These are phyloP conservation scores for Trametes villosa DNA, from an alignment of 768 basidiomycete species.

Conservation along the genomic window DNA sequence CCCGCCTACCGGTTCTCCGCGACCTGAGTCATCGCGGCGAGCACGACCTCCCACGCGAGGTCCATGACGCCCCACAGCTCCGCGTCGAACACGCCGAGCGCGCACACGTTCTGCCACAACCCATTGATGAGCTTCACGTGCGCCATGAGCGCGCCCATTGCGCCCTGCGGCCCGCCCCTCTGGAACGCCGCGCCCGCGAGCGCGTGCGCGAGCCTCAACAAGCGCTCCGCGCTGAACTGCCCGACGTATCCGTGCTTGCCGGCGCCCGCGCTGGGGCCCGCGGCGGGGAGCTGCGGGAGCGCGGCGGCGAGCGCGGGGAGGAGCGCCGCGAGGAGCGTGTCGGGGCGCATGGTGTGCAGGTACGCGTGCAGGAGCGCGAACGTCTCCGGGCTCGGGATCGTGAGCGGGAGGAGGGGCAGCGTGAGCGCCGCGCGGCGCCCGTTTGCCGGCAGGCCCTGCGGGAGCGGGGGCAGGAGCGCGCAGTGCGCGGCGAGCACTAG, in stretches of 20 bases:
- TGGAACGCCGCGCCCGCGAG: slow-evolving; percentile 30
- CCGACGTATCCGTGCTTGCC: slow-evolving; percentile 27
- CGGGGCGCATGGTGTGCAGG: slow-evolving; percentile 65
- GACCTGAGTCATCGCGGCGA: slow-evolving; percentile 43
- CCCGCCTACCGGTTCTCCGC: slow-evolving; percentile 20
- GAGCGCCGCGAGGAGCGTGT: slow-evolving; percentile 55
- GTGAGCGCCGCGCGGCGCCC: slow-evolving; percentile 37
- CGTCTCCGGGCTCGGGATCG: slow-evolving; percentile 62
- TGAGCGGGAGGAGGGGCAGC: slow-evolving; percentile 64
- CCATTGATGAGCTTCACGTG: slow-evolving; percentile 46
- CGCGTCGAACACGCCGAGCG: slow-evolving; percentile 53
- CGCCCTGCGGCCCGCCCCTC: slow-evolving; percentile 31
- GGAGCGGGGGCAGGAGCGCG: slow-evolving; percentile 61
- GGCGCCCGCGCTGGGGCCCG: slow-evolving; percentile 11
- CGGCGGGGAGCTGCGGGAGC: slow-evolving; percentile 26
- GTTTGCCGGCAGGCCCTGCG: slow-evolving; percentile 38
- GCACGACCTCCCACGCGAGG: slow-evolving; percentile 52
- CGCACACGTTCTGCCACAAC: slow-evolving; percentile 55
- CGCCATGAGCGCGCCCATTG: slow-evolving; percentile 39
- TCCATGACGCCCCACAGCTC: slow-evolving; percentile 53
- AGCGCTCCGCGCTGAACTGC: slow-evolving; percentile 31
- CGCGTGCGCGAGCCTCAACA: slow-evolving; percentile 32
- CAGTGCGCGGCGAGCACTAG: slow-evolving; percentile 73
- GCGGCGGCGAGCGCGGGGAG: slow-evolving; percentile 36
- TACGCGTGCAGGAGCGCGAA: slow-evolving; percentile 65